phyloP scores from a whole-genome alignment of 2,329 filamentous ascomycete species.

The Tolypocladium paradoxum region DNA sequence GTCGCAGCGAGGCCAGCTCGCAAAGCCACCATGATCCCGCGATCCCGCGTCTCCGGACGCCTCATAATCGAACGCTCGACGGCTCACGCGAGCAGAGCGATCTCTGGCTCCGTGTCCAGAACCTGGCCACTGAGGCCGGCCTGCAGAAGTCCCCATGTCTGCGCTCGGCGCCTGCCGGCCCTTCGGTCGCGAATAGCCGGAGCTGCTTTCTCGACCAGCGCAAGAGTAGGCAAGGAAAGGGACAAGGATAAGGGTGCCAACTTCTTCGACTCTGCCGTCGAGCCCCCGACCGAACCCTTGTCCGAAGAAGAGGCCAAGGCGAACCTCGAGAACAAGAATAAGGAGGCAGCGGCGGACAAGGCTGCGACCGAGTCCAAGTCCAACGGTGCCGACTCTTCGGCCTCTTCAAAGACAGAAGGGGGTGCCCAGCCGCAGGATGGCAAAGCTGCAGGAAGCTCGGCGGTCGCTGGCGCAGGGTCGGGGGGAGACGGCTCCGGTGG shows the following conservation, averaged over 20 bases:
- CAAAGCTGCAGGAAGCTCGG: constrained; percentile 42
- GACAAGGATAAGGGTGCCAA: constrained; percentile 29
- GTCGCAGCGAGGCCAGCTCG: background rate
- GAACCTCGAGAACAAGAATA: constrained; percentile 36
- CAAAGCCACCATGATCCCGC: constrained; percentile 26
- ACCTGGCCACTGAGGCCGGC: constrained; percentile 17
- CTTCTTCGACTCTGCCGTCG: constrained; percentile 39
- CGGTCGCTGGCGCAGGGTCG: constrained; percentile 36
- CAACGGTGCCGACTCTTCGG: constrained; percentile 27
- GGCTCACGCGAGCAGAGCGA: constrained; percentile 13
- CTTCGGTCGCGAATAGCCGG: constrained; percentile 15
- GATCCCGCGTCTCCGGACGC: constrained; percentile 28
- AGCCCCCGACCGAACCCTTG: constrained; percentile 31
- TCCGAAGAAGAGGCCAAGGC: constrained; percentile 42
- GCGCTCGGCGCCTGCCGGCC: constrained; percentile 19
- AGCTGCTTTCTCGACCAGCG: constrained; percentile 26
- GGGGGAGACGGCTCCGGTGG: constrained; percentile 44
- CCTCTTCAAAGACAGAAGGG: constrained; percentile 35
- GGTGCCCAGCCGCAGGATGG: constrained; percentile 33
- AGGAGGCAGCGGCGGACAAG: constrained; percentile 30
- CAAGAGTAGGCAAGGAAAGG: constrained; percentile 23
- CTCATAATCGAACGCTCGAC: constrained; percentile 25
- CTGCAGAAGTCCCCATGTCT: constrained; percentile 18
- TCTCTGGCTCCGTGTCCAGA: constrained; percentile 12
- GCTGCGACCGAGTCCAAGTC: constrained; percentile 36